phyloP scores from a whole-genome alignment of 305 asterid genomes.

The Fraxinus paxiana region DNA sequence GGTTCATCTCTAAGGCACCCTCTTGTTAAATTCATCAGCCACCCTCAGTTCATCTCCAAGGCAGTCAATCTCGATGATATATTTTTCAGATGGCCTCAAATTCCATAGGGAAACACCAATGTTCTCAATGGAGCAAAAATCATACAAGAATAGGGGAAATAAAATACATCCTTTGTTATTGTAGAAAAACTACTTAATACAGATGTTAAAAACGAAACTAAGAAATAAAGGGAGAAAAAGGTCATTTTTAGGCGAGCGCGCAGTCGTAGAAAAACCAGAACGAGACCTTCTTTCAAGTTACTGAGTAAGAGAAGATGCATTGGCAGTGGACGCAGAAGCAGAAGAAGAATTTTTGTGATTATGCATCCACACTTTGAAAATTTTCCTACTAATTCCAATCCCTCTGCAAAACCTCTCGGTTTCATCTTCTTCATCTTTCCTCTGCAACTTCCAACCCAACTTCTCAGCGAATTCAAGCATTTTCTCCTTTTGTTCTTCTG shows the following conservation, averaged over 20 bases:
- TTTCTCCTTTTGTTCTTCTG: constrained; percentile 57
- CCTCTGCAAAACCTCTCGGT: constrained; percentile 54
- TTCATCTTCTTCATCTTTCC: constrained; percentile 51
- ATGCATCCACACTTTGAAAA: constrained; percentile 77
- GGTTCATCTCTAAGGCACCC: too few relatives aligned
- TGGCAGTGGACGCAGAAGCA: constrained; percentile 32
- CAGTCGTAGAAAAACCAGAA: not conserved
- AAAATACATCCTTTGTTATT: not conserved
- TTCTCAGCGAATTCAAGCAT: constrained; percentile 63
- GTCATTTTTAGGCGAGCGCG: not conserved
- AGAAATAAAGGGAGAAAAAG: not conserved
- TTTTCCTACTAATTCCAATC: constrained; percentile 53
- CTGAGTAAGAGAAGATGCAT: constrained; percentile 56
- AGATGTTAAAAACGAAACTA: not conserved
- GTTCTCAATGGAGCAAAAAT: not conserved
- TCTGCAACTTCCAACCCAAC: constrained; percentile 55
- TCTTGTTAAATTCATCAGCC: too few relatives aligned
- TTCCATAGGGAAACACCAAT: not conserved
- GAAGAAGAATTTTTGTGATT: constrained; percentile 50
- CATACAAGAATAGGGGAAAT: not conserved
- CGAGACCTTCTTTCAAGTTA: constrained; percentile 5
- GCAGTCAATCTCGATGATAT: not conserved
- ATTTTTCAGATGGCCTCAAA: not conserved
- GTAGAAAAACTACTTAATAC: not conserved
- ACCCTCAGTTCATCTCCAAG: not conserved